Conservation (phyloP, 2,329 filamentous ascomycete species). For the Hymenoscyphus fructigenus region DNA sequence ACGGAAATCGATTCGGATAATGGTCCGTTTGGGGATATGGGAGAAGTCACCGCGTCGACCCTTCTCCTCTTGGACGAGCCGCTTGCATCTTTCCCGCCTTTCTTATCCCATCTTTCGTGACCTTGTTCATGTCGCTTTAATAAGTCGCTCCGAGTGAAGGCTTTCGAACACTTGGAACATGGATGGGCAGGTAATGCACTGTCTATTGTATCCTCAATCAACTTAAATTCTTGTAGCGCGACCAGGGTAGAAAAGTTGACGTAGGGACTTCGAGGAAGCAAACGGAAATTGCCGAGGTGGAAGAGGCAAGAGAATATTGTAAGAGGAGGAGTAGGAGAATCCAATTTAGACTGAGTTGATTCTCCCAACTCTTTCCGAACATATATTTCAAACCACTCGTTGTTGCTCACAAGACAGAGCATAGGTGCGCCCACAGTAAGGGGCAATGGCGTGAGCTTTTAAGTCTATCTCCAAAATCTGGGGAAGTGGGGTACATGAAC, state of each 20-base stretch:
- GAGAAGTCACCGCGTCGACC: slow-evolving; percentile 4
- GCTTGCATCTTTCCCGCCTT: slow-evolving; percentile 4
- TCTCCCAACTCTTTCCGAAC: neutral
- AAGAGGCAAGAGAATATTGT: neutral
- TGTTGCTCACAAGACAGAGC: neutral
- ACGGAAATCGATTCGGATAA: neutral
- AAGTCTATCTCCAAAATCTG: neutral
- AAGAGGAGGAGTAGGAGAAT: neutral
- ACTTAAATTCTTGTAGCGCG: neutral
- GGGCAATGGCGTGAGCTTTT: neutral
- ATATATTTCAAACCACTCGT: neutral
- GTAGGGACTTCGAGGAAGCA: neutral
- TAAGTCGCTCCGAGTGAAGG: slow-evolving; percentile 30
- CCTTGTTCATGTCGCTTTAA: slow-evolving; percentile 28
- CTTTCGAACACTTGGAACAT: slow-evolving; percentile 29
- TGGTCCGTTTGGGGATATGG: neutral
- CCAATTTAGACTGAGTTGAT: neutral
- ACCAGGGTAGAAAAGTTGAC: neutral
- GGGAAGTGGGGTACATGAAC: slow-evolving; percentile 1
- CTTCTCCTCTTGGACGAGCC: slow-evolving; percentile 20
- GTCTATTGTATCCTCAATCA: slow-evolving; percentile 16
- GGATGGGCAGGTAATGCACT: slow-evolving; percentile 22
- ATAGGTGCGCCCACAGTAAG: neutral
- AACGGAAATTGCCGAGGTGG: neutral
- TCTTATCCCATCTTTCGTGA: slow-evolving; percentile 28